phyloP scores from a whole-genome alignment of 495 filamentous ascomycete species.

The Trichoderma reesei region DNA sequence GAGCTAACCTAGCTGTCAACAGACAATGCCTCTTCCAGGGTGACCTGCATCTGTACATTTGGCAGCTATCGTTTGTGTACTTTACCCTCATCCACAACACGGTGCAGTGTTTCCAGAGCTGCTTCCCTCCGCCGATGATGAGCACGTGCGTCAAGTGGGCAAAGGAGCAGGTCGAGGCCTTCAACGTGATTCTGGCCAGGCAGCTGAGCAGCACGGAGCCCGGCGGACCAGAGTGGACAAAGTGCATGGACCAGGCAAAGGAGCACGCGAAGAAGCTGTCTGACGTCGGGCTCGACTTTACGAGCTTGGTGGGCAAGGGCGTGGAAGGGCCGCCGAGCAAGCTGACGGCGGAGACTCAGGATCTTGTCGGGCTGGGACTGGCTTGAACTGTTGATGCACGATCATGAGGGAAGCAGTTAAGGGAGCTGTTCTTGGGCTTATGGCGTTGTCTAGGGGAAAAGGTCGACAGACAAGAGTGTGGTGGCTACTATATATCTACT shows the following conservation, averaged over 20 bases:
- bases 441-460: too few species aligned
- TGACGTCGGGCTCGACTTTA: slow-evolving; percentile 87
- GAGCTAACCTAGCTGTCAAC: slow-evolving; percentile 23
- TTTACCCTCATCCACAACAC: slow-evolving; percentile 92
- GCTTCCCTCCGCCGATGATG: slow-evolving; percentile 77
- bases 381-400: slow-evolving; percentile 13
- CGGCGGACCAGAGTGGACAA: slow-evolving; percentile 59
- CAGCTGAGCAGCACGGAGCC: slow-evolving; percentile 75
- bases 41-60: slow-evolving; percentile 83
- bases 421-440: neutral
- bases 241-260: slow-evolving; percentile 74
- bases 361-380: slow-evolving; percentile 34
- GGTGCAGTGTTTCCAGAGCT: slow-evolving; percentile 74
- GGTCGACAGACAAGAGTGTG: neutral
- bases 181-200: slow-evolving; percentile 70
- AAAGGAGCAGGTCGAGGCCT: slow-evolving; percentile 81
- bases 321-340: slow-evolving; percentile 15
- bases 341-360: slow-evolving; percentile 14
- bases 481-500: neutral
- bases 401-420: neutral
- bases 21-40: slow-evolving; percentile 93
- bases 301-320: slow-evolving; percentile 50
- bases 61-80: slow-evolving; percentile 91
- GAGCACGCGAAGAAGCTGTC: slow-evolving; percentile 69
- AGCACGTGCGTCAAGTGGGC: slow-evolving; percentile 94